phyloP scores from a whole-genome alignment of 2,329 filamentous ascomycete genomes.

The Bipolaris zeicola region DNA sequence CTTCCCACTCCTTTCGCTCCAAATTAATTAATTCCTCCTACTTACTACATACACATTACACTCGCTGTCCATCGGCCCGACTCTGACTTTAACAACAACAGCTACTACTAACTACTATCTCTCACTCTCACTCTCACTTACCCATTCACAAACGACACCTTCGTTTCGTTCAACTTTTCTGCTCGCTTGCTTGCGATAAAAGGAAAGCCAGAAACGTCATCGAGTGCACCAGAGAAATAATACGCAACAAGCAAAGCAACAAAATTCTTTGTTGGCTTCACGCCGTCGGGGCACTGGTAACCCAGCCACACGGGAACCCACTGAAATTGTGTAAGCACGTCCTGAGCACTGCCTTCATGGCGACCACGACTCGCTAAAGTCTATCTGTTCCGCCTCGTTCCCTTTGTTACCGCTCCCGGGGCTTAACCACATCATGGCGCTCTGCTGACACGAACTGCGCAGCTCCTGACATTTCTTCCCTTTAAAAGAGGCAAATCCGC shows the following conservation, averaged over 20 bases:
- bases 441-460: conserved; percentile 27
- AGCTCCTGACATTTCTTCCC: conserved; percentile 17
- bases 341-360: not conserved
- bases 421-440: conserved; percentile 12
- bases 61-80: conserved; percentile 3
- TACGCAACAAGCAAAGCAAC: not conserved
- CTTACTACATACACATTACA: not conserved
- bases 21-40: not conserved
- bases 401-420: conserved; percentile 8
- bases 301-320: conserved; percentile 8
- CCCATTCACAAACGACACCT: not conserved
- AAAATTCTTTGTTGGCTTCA: not conserved
- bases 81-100: not conserved
- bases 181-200: not conserved
- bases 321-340: not conserved
- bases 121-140: not conserved
- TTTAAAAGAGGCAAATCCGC: conserved; percentile 10
- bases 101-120: not conserved
- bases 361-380: conserved; percentile 5
- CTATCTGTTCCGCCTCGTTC: conserved; percentile 7
- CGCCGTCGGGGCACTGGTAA: conserved; percentile 2
- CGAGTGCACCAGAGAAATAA: not conserved
- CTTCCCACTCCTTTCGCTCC: not conserved
- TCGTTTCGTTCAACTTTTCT: not conserved
- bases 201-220: not conserved